Conservation (phyloP, 345 rosid genomes). For the Acer negundo region DNA sequence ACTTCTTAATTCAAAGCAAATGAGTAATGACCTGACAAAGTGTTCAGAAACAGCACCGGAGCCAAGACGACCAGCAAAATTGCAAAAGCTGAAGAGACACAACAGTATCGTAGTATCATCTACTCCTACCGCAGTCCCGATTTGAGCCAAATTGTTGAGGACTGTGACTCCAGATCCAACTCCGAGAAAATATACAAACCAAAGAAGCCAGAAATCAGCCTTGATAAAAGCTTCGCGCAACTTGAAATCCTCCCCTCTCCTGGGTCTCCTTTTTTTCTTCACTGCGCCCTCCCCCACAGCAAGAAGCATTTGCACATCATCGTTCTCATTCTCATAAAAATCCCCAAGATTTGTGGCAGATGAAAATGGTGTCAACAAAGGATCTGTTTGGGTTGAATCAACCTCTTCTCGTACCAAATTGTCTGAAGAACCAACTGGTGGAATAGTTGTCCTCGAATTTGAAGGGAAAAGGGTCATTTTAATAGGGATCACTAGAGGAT, state of each 20-base stretch:
- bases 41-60: slow-evolving; percentile 88
- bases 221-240: slow-evolving; percentile 70
- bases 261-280: slow-evolving; percentile 72
- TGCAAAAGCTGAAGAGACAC: slow-evolving; percentile 79
- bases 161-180: slow-evolving; percentile 90
- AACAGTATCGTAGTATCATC: slow-evolving; percentile 73
- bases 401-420: slow-evolving; percentile 47
- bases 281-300: slow-evolving; percentile 86
- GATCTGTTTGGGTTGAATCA: slow-evolving; percentile 41
- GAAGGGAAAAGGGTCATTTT: slow-evolving; percentile 91
- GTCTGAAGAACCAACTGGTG: slow-evolving; percentile 60
- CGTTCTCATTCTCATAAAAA: slow-evolving; percentile 50
- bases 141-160: slow-evolving; percentile 94
- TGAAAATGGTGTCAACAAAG: slow-evolving; percentile 65
- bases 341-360: slow-evolving; percentile 70
- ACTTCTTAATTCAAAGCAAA: slow-evolving; percentile 2
- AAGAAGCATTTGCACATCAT: slow-evolving; percentile 61
- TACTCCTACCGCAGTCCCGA: slow-evolving; percentile 74
- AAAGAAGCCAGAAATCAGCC: slow-evolving; percentile 99
- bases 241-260: slow-evolving; percentile 87
- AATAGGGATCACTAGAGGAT: slow-evolving; percentile 89
- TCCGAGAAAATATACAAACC: slow-evolving; percentile 82
- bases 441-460: slow-evolving; percentile 37
- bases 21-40: slow-evolving; percentile 67
- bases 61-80: slow-evolving; percentile 83